Base-by-base conservation (phyloP, 23 red algal genomes). In the Gracilaria domingensis region DNA sequence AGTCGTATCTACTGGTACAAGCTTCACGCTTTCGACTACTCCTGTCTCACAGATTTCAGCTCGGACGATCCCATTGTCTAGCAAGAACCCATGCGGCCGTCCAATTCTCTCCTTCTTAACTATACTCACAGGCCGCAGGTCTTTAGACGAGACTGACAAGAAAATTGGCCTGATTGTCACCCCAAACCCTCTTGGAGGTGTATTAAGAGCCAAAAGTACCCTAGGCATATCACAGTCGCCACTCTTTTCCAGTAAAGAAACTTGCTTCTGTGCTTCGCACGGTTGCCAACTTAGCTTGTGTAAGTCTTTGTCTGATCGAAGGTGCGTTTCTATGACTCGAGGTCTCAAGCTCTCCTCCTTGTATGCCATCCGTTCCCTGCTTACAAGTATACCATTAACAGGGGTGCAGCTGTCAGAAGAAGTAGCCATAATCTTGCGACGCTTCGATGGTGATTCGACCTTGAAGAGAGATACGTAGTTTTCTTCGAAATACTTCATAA, bases 51-150 rank as follows among this genome's bases (percentile, higher is more conserved):
- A 70, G 58, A 94, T 50, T 32, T 58, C 58, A 6, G 75, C 86
- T 13, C 60, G 35, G 23, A 90, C 75, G n/a, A 90, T 20, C 34
- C 74, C 59, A 44, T 90, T 90, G 20, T 72, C 51, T 36, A 90
- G 18, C 76, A 90, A 11, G 50, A 72, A 87, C 33, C 24, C 14
- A 50, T 32, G 59, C 14, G 40, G 64, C 26, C 14, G 40, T 20
- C 45, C 72, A 25, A 0, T 4, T 50, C 25, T 77, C 23, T 45
- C 72, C n/a, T 50, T 20, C n/a, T n/a, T 30, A 30, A 51, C 20
- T 16, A 77, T 30, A 12, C 24, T 45, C 1, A 26, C 72, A 49
- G 72, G 38, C 40, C 16, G 72, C 5, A 77, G 30, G 42, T 45
- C 72, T 50, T 77, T 34, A 8, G 72, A 77, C 21, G 72, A 50